A percentile compares a stretch with the other conserved stretches of the same genome.
Evolutionary conservation across 192 early-diverging fungal genomes (phyloP).

Genomic region (Entomortierella lignicola): DNA sequence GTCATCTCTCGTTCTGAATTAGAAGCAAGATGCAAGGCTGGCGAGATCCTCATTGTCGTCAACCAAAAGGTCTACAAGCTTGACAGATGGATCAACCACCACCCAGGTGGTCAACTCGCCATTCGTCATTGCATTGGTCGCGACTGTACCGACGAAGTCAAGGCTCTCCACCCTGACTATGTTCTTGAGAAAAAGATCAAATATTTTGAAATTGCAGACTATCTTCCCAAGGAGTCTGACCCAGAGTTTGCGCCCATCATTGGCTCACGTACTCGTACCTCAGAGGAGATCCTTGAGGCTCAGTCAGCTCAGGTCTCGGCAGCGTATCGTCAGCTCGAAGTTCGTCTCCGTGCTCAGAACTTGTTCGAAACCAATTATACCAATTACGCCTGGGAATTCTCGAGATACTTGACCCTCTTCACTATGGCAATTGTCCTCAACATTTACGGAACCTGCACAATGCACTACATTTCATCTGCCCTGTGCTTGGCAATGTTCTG

Average conservation of each 20-base stretch:
- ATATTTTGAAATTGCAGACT: constrained; percentile 84
- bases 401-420: constrained; percentile 61
- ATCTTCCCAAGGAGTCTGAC: constrained; percentile 50
- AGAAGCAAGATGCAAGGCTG: constrained; percentile 56
- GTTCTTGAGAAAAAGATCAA: constrained; percentile 82
- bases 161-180: constrained; percentile 85
- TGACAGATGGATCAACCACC: constrained; percentile 80
- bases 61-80: constrained; percentile 91
- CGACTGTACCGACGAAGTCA: constrained; percentile 93
- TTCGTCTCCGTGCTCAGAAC: constrained; percentile 68
- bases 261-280: constrained; percentile 13
- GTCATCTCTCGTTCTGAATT: constrained; percentile 39
- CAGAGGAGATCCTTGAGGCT: constrained; percentile 33
- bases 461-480: constrained; percentile 67
- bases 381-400: constrained; percentile 62
- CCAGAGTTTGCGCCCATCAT: constrained; percentile 49
- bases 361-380: constrained; percentile 73
- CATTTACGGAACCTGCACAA: constrained; percentile 58
- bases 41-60: constrained; percentile 89
- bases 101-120: constrained; percentile 94
- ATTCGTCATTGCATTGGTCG: constrained; percentile 88
- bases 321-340: constrained; percentile 74
- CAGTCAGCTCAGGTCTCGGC: constrained; percentile 35
- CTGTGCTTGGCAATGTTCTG: constrained; percentile 78
- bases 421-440: constrained; percentile 58